phyloP scores from a whole-genome alignment of 78 protist species.

The Speleostelium caveatum region DNA sequence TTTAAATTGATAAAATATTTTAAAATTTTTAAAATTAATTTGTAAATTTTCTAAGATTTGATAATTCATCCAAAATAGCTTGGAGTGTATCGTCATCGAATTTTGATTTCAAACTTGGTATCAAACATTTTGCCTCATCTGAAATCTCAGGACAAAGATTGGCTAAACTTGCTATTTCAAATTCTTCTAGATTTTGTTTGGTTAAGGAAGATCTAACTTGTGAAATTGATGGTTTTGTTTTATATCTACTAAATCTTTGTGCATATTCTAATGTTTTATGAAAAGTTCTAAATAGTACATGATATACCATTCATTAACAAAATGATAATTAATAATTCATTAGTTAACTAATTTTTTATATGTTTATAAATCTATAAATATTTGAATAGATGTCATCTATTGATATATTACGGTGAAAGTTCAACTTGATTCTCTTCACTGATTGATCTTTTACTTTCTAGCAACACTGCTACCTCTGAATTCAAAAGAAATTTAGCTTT shows the following conservation, averaged over 20 bases:
- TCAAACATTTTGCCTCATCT: constrained; percentile 76
- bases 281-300: constrained; percentile 28
- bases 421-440: constrained; percentile 19
- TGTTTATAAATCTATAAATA: no score
- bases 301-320: not conserved
- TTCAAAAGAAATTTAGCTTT: constrained; percentile 70
- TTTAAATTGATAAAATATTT: not conserved
- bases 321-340: not conserved
- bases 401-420: constrained; percentile 25
- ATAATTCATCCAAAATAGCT: constrained; percentile 65
- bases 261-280: constrained; percentile 79
- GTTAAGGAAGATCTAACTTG: constrained; percentile 57
- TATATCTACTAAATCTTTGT: constrained; percentile 72
- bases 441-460: constrained; percentile 37
- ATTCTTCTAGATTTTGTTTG: constrained; percentile 52
- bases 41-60: constrained; percentile 69
- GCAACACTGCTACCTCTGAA: constrained; percentile 61
- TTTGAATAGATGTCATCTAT: not conserved
- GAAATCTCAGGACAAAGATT: constrained; percentile 65
- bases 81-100: constrained; percentile 50
- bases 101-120: constrained; percentile 39
- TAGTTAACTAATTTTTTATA: not conserved
- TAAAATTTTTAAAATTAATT: not conserved
- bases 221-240: constrained; percentile 57
- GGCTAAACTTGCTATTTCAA: constrained; percentile 73